Base-by-base conservation (phyloP, 2,329 filamentous ascomycete genomes). In the Hypoxylon sp. region DNA sequence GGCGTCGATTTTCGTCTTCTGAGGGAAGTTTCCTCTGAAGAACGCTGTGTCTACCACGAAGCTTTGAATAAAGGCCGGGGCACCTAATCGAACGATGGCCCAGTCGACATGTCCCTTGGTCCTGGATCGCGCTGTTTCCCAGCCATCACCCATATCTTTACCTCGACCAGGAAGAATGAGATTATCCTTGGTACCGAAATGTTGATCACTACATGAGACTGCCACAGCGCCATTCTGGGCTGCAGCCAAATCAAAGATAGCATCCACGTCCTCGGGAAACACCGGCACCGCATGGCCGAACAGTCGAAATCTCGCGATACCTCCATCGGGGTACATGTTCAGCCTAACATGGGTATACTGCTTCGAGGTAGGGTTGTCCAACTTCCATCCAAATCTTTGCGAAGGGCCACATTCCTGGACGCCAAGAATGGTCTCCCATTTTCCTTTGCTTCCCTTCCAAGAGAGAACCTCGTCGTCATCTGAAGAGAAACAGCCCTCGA, bases 71-170 rank as follows among this genome's bases (percentile, higher is more conserved):
- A 82, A 82, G 6, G 87, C 90, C 4, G 86, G 82, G 0, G 87
- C 85, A 22, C 91, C 92, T 19, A 95, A 85, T 49, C 87, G 85
- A 67, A 95, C 86, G 69, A 94, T 87, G n/a, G 88, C 83, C 91
- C 92, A 95, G 77, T 95, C 92, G 19, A 91, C 79, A 76, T 95
- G 92, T 46, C 82, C 87, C 76, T 87, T 88, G 52, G 84, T 87
- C 51, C 92, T 82, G 34, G 90, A 92, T 56, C 92, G 85, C 68
- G 89, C 87, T 58, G 92, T 95, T 79, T 95, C 92, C 92, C 92
- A 95, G 6, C 92, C 92, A 75, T 94, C 92, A 52, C 91, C 90
- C 92, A 95, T 95, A 78, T 95, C 91, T 75, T 89, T 88, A 43
- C 91, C 91, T 24, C 91, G 84, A 2, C 91, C 91, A 0, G 91